Percentiles rank a stretch among this genome's conserved stretches.
phyloP scores from a whole-genome alignment of 2,329 filamentous ascomycete species.

The Scytalidium sp. region DNA sequence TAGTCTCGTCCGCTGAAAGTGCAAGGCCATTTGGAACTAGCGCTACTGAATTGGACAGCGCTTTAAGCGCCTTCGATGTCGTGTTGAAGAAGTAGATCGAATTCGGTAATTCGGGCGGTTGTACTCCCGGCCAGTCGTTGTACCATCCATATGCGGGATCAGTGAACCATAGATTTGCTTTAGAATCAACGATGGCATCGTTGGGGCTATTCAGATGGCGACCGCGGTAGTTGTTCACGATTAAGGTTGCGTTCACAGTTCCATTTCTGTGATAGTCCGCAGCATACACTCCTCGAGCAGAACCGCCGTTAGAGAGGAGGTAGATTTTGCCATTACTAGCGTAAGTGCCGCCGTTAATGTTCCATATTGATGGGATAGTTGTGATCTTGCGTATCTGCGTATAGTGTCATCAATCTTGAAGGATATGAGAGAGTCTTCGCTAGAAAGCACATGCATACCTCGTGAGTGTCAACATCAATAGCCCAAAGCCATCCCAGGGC shows the following conservation, averaged over 20 bases:
- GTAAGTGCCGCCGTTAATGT: constrained; percentile 2
- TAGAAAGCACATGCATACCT: neutral
- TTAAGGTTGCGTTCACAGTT: neutral
- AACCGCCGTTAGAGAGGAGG: constrained; percentile 6
- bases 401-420: neutral
- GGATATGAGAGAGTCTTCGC: neutral
- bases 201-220: constrained; percentile 4
- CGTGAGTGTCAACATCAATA: constrained; percentile 1
- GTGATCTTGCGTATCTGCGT: constrained; percentile 1
- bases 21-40: constrained; percentile 22
- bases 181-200: constrained; percentile 1
- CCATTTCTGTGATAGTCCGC: too few relatives aligned
- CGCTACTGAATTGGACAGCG: constrained; percentile 3
- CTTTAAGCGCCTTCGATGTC: neutral
- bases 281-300: neutral
- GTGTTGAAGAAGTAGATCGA: constrained; percentile 4
- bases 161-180: constrained; percentile 3
- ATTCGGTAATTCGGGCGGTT: constrained; percentile 1
- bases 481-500: constrained; percentile 2
- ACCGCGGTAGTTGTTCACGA: constrained; percentile 1
- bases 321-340: neutral
- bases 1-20: constrained; percentile 18
- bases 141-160: constrained; percentile 2
- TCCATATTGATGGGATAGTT: neutral
- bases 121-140: constrained; percentile 6